Evolutionary conservation across 2,329 filamentous ascomycete genomes (phyloP).

Genomic region (Verticillium albo-atrum): DNA sequence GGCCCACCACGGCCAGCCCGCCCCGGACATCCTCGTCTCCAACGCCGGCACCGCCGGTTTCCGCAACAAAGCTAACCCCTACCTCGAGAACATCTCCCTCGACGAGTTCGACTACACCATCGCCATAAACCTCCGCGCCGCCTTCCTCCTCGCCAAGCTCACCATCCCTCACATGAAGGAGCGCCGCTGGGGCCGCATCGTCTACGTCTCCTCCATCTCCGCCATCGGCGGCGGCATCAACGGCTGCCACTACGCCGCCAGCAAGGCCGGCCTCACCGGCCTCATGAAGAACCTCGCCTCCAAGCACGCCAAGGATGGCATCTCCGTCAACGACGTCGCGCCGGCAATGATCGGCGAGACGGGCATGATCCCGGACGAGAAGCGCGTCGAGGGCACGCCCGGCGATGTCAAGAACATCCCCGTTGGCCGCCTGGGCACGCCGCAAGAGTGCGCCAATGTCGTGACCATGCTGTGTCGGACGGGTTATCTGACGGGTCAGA

Average conservation of each 20-base stretch:
- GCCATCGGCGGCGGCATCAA: conserved; percentile 61
- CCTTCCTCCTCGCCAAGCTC: conserved; percentile 58
- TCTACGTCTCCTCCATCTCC: conserved; percentile 61
- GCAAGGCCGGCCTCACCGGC: conserved; percentile 57
- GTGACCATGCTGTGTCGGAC: conserved; percentile 57
- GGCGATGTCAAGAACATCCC: conserved; percentile 58
- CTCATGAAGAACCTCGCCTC: conserved; percentile 63
- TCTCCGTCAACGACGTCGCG: conserved; percentile 65
- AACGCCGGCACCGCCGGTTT: conserved; percentile 49
- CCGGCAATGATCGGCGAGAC: conserved; percentile 65
- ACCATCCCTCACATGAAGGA: conserved; percentile 56
- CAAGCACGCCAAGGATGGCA: conserved; percentile 54
- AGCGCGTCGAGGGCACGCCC: conserved; percentile 43
- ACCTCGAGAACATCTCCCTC: conserved; percentile 53
- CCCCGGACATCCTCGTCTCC: conserved; percentile 59
- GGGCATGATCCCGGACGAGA: conserved; percentile 56
- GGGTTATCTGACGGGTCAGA: conserved; percentile 57
- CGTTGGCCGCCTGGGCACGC: conserved; percentile 51
- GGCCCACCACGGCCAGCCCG: conserved; percentile 41
- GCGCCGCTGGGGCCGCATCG: conserved; percentile 58
- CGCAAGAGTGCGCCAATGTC: conserved; percentile 56
- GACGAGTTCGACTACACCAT: conserved; percentile 62
- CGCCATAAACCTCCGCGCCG: conserved; percentile 56
- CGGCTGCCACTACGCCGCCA: conserved; percentile 56
- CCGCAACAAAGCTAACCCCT: conserved; percentile 55